Conservation (phyloP, 192 early-diverging fungal species). For the Coemansia aciculifera region DNA sequence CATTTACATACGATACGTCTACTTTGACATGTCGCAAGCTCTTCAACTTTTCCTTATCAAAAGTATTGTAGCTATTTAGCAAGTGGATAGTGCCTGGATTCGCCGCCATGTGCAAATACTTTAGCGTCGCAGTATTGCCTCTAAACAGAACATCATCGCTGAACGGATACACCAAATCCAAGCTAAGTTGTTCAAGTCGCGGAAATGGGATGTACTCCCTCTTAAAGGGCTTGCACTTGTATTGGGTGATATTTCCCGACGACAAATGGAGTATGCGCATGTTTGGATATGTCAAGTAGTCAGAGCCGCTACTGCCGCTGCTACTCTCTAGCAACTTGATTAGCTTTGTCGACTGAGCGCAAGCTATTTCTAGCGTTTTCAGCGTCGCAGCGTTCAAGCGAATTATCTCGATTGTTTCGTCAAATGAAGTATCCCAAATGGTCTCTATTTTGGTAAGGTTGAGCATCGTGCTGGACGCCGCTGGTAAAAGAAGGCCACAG, state of each 20-base stretch:
- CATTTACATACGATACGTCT: background rate
- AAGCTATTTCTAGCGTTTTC: background rate
- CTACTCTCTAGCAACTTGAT: background rate
- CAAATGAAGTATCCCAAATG: background rate
- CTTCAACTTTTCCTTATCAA: background rate
- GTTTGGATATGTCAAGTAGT: background rate
- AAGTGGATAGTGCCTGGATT: background rate
- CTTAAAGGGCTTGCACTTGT: background rate
- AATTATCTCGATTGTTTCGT: background rate
- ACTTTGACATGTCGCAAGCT: background rate
- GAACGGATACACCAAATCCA: constrained; percentile 2
- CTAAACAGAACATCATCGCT: constrained; percentile 4
- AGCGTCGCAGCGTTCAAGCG: background rate
- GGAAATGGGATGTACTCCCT: background rate
- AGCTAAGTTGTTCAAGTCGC: background rate
- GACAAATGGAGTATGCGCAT: background rate
- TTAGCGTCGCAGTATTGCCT: background rate
- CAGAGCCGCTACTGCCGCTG: background rate
- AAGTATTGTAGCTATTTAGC: background rate
- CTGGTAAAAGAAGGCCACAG: background rate
- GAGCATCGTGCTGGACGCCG: background rate
- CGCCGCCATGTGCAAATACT: background rate
- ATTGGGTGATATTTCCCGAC: background rate
- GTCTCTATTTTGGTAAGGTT: background rate
- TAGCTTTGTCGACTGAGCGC: background rate